Evolutionary conservation across 768 basidiomycete species (phyloP).

Genomic region (Guyanaporus albipodus): DNA sequence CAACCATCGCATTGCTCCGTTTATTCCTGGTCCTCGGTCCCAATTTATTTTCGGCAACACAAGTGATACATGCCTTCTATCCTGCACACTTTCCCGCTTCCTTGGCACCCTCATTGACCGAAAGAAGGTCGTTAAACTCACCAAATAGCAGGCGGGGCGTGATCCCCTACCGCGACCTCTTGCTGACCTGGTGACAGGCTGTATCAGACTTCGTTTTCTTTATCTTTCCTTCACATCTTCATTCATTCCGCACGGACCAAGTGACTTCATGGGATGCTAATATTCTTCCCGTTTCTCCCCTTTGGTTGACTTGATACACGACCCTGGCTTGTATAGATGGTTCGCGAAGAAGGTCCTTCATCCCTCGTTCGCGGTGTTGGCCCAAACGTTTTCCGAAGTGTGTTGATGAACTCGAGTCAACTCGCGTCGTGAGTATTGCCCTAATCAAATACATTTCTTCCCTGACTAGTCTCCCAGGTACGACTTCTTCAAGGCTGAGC

Average conservation of each 20-base stretch:
- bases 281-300: not conserved
- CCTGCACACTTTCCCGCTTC: too few relatives aligned
- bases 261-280: conserved; percentile 7
- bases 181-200: not conserved
- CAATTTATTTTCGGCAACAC: too few relatives aligned
- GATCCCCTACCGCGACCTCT: too few relatives aligned
- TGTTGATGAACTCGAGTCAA: conserved; percentile 91
- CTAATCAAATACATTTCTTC: not conserved
- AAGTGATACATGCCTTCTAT: not conserved
- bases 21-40: too few relatives aligned
- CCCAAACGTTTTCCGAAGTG: conserved; percentile 82
- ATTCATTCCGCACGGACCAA: not conserved
- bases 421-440: conserved; percentile 68
- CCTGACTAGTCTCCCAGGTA: conserved; percentile 45
- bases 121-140: too few relatives aligned
- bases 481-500: conserved; percentile 86
- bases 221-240: not conserved
- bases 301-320: not conserved
- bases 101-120: too few relatives aligned
- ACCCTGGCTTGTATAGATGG: conserved; percentile 53
- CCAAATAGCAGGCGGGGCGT: too few relatives aligned
- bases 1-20: conserved; percentile 3
- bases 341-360: conserved; percentile 77
- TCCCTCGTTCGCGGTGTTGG: conserved; percentile 73
- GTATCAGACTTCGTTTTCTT: not conserved